Evolutionary conservation across 805 yeast genomes (phyloP), one percentile per base, ranked within the genome.

Genomic region (Wickerhamomyces pijperi): DNA sequence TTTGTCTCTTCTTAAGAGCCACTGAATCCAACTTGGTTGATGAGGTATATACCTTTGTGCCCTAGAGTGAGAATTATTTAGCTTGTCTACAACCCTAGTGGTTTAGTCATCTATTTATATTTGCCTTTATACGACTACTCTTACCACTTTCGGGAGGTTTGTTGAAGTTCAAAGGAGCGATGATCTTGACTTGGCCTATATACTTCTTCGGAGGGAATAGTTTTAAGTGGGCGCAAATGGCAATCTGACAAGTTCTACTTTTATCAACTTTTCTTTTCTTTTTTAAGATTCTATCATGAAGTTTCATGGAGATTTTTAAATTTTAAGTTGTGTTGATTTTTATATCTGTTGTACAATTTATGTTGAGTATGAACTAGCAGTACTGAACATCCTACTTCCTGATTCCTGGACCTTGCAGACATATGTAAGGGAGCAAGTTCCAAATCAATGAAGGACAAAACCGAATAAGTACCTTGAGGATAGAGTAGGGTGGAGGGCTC

Each of bases 11-110:
- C 85, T 76, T 78, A 86, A 78, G 90, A 86, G 95, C 94, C 94
- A 86, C 92, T 81, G 88, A 83, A 81, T 84, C 94, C 94, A 85
- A 83, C 95, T 84, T 86, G 95, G 94, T 82, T 83, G 94, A 85
- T 85, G 95, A 85, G 86, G 68, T 72, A 72, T 80, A 72, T 76
- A 76, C 94, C 94, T 81, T 78, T 75, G 75, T 70, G 72, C 90
- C 92, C 92, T 75, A 81, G 92, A 82, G 88, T 81, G 90, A 83
- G 86, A 55, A 53, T 40, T 57, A 52, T 58, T 57, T 75, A 75
- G 84, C 80, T 77, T 78, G 83, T 73, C 87, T 77, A 80, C 72
- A 85, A 76, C 71, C 82, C 90, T 70, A 70, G 88, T 76, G 83
- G 77, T 78, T 85, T 78, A 79, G 90, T 77, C 85, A 82, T 81